A percentile compares a stretch with the other conserved stretches of the same genome.
Conservation (phyloP, 352 stramenopile genomes). For the Pythium utonaiense region DNA sequence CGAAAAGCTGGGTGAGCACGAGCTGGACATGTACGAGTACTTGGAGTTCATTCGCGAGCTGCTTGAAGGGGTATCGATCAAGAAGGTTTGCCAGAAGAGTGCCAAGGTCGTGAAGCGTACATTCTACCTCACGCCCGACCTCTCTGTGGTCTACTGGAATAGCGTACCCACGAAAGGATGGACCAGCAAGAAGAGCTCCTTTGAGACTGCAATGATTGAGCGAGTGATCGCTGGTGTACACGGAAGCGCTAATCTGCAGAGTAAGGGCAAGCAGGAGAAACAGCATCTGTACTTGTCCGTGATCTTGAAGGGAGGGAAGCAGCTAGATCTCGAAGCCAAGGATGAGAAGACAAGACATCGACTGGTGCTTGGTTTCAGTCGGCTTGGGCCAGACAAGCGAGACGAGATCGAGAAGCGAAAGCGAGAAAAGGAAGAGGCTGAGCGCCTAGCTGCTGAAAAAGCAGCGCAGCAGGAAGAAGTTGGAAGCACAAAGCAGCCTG, state of each 20-base stretch:
- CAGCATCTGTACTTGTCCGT: constrained; percentile 45
- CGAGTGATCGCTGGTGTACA: constrained; percentile 47
- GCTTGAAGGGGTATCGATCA: constrained; percentile 51
- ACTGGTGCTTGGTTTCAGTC: constrained; percentile 48
- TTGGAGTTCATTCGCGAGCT: constrained; percentile 66
- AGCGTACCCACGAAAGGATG: constrained; percentile 39
- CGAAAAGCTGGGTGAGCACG: constrained; percentile 56
- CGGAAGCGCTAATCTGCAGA: constrained; percentile 28
- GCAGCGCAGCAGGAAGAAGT: background rate
- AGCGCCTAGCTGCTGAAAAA: background rate
- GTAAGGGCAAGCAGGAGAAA: constrained; percentile 27
- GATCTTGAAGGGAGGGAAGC: constrained; percentile 40
- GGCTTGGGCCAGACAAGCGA: constrained; percentile 41
- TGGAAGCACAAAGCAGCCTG: background rate
- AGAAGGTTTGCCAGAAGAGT: constrained; percentile 66
- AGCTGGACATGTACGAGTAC: constrained; percentile 68
- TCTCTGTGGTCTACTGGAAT: constrained; percentile 56
- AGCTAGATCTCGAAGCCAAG: constrained; percentile 48
- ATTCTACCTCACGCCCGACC: constrained; percentile 50
- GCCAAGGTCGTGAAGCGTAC: constrained; percentile 53
- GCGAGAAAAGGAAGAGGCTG: background rate
- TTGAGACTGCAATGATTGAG: constrained; percentile 38
- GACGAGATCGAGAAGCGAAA: constrained; percentile 30
- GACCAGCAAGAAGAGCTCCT: constrained; percentile 45
- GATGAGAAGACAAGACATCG: constrained; percentile 41